phyloP scores from a whole-genome alignment of 352 stramenopile species.

The Globisporangium splendens region DNA sequence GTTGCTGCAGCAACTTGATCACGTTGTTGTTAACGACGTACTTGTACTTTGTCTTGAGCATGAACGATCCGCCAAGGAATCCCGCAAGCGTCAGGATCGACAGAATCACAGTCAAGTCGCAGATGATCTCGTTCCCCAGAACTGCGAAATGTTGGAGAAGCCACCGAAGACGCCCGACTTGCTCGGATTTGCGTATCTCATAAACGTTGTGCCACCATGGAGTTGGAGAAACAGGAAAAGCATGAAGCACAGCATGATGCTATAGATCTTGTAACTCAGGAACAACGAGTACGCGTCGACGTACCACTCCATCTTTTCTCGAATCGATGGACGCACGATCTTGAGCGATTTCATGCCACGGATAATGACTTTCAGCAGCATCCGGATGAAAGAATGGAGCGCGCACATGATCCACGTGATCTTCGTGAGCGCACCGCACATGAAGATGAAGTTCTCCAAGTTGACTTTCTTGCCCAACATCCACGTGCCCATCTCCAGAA shows the following conservation, averaged over 20 bases:
- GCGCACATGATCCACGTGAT: slow-evolving; percentile 66
- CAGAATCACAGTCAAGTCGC: slow-evolving; percentile 38
- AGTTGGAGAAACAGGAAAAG: slow-evolving; percentile 35
- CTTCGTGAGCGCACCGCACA: slow-evolving; percentile 37
- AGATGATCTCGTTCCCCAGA: slow-evolving; percentile 54
- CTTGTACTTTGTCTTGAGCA: slow-evolving; percentile 41
- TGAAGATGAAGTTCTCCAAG: slow-evolving; percentile 56
- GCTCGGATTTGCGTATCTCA: slow-evolving; percentile 22
- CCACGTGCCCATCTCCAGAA: slow-evolving; percentile 45
- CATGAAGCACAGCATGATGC: slow-evolving; percentile 38
- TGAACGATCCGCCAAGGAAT: slow-evolving; percentile 15
- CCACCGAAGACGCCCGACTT: slow-evolving; percentile 39
- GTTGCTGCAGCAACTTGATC: slow-evolving; percentile 34
- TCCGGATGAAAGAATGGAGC: slow-evolving; percentile 29
- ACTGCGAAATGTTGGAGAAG: slow-evolving; percentile 24
- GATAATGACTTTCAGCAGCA: slow-evolving; percentile 26
- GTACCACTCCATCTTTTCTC: slow-evolving; percentile 42
- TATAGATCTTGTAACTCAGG: slow-evolving; percentile 62
- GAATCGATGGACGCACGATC: slow-evolving; percentile 23
- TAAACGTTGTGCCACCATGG: slow-evolving; percentile 34
- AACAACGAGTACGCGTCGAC: slow-evolving; percentile 46
- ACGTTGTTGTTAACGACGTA: slow-evolving; percentile 37
- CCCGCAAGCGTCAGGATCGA: slow-evolving; percentile 27
- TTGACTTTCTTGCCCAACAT: slow-evolving; percentile 51
- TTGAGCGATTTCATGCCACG: slow-evolving; percentile 29